These are phyloP conservation scores for Stagonosporopsis rhizophila DNA, from an alignment of 2,329 filamentous ascomycete species.

Conservation along the genomic window DNA sequence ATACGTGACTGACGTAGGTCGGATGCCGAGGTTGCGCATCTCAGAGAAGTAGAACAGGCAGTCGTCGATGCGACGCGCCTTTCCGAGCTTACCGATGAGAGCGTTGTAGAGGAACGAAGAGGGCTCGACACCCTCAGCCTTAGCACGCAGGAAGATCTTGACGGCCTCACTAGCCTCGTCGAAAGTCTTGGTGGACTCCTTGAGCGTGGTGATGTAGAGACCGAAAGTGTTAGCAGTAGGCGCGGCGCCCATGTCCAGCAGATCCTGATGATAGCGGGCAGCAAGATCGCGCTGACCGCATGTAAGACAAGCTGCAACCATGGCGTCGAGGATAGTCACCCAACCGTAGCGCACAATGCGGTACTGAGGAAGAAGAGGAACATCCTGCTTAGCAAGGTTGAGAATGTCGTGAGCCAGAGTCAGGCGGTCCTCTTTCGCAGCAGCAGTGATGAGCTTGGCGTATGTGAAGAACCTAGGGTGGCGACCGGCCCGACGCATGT, in stretches of 20 bases:
- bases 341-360: constrained; percentile 91
- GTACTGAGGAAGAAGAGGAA: constrained; percentile 85
- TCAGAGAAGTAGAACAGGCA: constrained; percentile 98
- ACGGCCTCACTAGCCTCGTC: constrained; percentile 97
- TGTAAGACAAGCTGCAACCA: constrained; percentile 90
- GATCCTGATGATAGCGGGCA: constrained; percentile 87
- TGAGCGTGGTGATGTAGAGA: constrained; percentile 98
- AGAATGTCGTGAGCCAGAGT: constrained; percentile 86
- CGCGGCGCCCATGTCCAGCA: constrained; percentile 86
- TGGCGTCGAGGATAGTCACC: constrained; percentile 94
- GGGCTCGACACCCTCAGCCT: constrained; percentile 91
- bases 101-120: constrained; percentile 98
- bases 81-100: constrained; percentile 96
- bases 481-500: constrained; percentile 89
- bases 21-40: constrained; percentile 92
- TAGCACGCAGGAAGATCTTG: constrained; percentile 95
- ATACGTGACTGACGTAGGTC: constrained; percentile 96
- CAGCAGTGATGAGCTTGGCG: constrained; percentile 90
- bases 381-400: constrained; percentile 85
- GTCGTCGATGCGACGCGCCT: constrained; percentile 96
- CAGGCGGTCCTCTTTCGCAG: constrained; percentile 83
- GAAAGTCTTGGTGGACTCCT: constrained; percentile 96
- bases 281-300: constrained; percentile 82
- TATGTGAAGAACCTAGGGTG: constrained; percentile 97
- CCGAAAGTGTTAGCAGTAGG: constrained; percentile 98